Base-by-base conservation (phyloP, 768 basidiomycete species). In the Paxillus rubicundulus region DNA sequence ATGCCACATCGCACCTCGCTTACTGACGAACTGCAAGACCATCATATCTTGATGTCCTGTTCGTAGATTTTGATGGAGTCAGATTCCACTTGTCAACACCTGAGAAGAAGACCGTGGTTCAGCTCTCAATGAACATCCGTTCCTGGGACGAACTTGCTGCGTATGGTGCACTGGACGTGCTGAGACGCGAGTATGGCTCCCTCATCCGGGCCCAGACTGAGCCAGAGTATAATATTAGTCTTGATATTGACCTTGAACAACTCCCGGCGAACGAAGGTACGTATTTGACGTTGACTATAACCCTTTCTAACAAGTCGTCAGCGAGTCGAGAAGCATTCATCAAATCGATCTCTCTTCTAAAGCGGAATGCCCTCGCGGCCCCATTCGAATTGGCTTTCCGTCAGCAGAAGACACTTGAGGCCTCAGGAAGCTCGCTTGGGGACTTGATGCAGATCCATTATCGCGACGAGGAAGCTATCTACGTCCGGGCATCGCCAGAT, bases 1-100 rank as follows among this genome's bases (percentile, higher is more conserved):
- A 10, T 21, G 50, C 43, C 14, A 38, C 14, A 40, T 44, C 58
- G 28, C 47, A 50, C 55, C 44, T 20, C 37, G 13, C 49, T 47
- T 24, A 45, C 40, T 58, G 54, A 63, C 66, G 42, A 63, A 54
- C 34, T 56, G 49, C 24, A 67, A 99, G 95, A 69, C 93, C 96
- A 13, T 84, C 89, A 6, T 85, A 89, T 28, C 77, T 98, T 54
- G 97, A 99, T 74, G 88, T 98, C 50, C 83, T 91, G 52, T 99
- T 99, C 62, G 97, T 98, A 48, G 97, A 99, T 73, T 99, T 93
- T 61, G 97, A 99, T 68, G 89, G 92, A 45, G 94, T 98, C 49
- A 84, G 93, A 40, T 99, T 98, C 74, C 95, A 89, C 69, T 73
- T 98, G 43, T 90, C 90, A 13, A 94, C 94, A 0, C 89, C 89